A percentile compares a stretch with the other conserved stretches of the same genome.
Conservation (phyloP, 768 basidiomycete species). For the Trametes cingulata region DNA sequence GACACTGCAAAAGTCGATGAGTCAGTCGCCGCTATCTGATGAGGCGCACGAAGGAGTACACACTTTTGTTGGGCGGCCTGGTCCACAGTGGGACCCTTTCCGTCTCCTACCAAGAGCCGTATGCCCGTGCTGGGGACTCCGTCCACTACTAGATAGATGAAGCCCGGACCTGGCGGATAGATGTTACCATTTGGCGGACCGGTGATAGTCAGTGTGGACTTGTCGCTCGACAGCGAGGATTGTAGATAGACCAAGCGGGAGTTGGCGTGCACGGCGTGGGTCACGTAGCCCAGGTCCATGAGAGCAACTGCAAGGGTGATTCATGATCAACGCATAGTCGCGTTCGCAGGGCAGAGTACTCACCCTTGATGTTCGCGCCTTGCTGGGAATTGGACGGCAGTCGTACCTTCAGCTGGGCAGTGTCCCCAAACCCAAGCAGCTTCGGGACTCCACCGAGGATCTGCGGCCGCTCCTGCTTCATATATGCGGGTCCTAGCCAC, state of each 20-base stretch:
- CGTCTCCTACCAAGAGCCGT: conserved; percentile 70
- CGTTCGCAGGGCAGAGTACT: not conserved
- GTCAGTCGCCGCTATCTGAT: not conserved
- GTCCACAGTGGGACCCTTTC: conserved; percentile 59
- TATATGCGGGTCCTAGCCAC: conserved; percentile 83
- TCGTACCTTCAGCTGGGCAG: conserved; percentile 46
- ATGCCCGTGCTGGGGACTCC: conserved; percentile 65
- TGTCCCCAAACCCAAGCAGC: conserved; percentile 47
- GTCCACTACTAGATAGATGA: conserved; percentile 65
- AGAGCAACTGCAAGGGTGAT: conserved; percentile 52
- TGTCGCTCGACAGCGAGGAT: conserved; percentile 44
- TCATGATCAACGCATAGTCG: not conserved
- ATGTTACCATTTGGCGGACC: conserved; percentile 64
- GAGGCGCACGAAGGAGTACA: conserved; percentile 26
- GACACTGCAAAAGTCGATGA: conserved; percentile 38
- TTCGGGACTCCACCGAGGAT: conserved; percentile 37
- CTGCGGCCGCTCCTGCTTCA: conserved; percentile 58
- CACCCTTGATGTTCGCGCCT: conserved; percentile 48
- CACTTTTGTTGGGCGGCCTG: conserved; percentile 58
- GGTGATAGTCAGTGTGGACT: conserved; percentile 51
- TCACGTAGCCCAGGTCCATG: conserved; percentile 84
- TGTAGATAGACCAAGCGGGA: conserved; percentile 72
- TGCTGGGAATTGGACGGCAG: conserved; percentile 37
- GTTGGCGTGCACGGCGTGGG: conserved; percentile 76
- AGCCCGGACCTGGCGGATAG: conserved; percentile 83